Evolutionary conservation across 2,329 filamentous ascomycete genomes (phyloP).

Genomic region (Fusarium sp.): DNA sequence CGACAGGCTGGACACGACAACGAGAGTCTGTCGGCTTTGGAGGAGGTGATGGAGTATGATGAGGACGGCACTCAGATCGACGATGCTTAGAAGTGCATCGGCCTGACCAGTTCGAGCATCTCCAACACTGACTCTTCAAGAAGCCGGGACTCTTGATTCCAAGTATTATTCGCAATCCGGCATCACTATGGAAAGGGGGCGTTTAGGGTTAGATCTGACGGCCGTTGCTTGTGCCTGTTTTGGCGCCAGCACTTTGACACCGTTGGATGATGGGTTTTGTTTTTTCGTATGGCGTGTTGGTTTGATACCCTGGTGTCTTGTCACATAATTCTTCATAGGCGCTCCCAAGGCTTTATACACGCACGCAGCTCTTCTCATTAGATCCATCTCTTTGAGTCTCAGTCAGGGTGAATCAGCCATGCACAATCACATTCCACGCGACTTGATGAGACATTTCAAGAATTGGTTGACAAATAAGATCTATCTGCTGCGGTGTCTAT

Average conservation of each 20-base stretch:
- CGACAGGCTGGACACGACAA: constrained; percentile 35
- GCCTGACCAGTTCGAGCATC: not conserved
- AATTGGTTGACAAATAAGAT: not conserved
- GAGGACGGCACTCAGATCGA: constrained; percentile 47
- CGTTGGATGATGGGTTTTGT: constrained; percentile 23
- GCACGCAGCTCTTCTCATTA: not conserved
- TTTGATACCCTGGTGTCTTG: constrained; percentile 27
- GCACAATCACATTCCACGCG: not conserved
- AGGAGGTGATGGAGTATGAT: constrained; percentile 47
- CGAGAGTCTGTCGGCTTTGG: constrained; percentile 40
- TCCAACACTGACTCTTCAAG: constrained; percentile 6
- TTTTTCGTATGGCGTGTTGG: constrained; percentile 14
- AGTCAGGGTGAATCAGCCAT: not conserved
- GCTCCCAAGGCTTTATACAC: not conserved
- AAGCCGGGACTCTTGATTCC: constrained; percentile 17
- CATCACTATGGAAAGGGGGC: not conserved
- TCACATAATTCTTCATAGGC: not conserved
- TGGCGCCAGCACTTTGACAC: not conserved
- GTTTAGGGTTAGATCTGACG: not conserved
- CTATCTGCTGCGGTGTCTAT: not conserved
- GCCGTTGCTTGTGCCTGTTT: not conserved
- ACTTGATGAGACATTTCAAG: not conserved
- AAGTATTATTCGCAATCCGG: not conserved
- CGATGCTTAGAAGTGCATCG: constrained; percentile 42
- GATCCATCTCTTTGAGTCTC: not conserved